Conservation (phyloP, 805 yeast species). For the Debaryomyces prosopidis region DNA sequence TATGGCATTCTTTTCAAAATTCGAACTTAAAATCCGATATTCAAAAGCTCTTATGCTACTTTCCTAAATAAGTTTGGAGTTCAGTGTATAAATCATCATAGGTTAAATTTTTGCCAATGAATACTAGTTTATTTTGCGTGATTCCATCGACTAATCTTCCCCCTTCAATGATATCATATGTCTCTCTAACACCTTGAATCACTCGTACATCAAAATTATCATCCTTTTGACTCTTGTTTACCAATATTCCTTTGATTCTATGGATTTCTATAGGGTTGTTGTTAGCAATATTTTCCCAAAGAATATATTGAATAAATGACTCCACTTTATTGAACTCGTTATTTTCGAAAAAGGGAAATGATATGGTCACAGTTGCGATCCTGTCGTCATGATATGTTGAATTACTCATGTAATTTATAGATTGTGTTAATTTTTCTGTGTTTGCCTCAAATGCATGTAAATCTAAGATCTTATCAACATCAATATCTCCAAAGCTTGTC, state of each 20-base stretch:
- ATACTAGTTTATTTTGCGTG: slow-evolving; percentile 57
- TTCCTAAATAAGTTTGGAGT: slow-evolving; percentile 16
- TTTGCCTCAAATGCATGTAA: slow-evolving; percentile 69
- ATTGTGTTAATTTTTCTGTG: slow-evolving; percentile 16
- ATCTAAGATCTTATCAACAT: slow-evolving; percentile 66
- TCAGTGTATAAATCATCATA: slow-evolving; percentile 34
- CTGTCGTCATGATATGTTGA: slow-evolving; percentile 39
- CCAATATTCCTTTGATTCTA: slow-evolving; percentile 75
- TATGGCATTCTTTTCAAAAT: too few species aligned
- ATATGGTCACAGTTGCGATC: slow-evolving; percentile 32
- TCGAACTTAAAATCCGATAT: too few species aligned
- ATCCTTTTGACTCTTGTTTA: slow-evolving; percentile 28
- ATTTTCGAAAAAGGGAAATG: slow-evolving; percentile 46
- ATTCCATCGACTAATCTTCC: slow-evolving; percentile 37
- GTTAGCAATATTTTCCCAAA: slow-evolving; percentile 67
- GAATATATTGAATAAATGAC: slow-evolving; percentile 60
- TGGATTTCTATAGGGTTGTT: slow-evolving; percentile 64
- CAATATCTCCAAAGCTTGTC: slow-evolving; percentile 75
- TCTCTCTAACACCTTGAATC: slow-evolving; percentile 90
- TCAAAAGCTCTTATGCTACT: not conserved
- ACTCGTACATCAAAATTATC: slow-evolving; percentile 47
- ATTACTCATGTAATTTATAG: slow-evolving; percentile 13
- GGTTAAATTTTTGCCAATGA: slow-evolving; percentile 69
- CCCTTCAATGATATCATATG: slow-evolving; percentile 72
- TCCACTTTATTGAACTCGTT: slow-evolving; percentile 49